Evolutionary conservation across 176 grass and related monocot genomes (phyloP).

Genomic region (Guadua angustifolia): DNA sequence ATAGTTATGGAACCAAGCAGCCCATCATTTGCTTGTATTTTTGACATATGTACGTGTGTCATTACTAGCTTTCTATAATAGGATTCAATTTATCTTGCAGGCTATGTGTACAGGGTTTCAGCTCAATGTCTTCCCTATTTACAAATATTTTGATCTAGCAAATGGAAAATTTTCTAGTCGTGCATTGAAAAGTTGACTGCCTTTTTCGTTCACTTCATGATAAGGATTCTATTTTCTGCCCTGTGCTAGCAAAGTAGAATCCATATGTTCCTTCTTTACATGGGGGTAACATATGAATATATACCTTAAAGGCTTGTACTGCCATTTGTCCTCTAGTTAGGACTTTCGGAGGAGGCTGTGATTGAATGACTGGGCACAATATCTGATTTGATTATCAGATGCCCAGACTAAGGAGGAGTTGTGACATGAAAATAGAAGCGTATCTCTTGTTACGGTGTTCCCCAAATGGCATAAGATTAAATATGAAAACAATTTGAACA

Average conservation of each 20-base stretch:
- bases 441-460: neutral
- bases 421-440: slow-evolving; percentile 1
- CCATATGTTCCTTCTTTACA: slow-evolving; percentile 22
- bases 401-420: neutral
- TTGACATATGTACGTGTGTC: neutral
- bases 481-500: slow-evolving; percentile 8
- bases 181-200: neutral
- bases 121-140: neutral
- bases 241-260: slow-evolving; percentile 24
- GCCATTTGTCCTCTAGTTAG: neutral
- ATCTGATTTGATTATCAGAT: slow-evolving; percentile 39
- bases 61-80: neutral
- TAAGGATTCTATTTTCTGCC: slow-evolving; percentile 38
- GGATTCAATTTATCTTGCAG: neutral
- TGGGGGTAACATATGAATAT: slow-evolving; percentile 37
- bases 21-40: neutral
- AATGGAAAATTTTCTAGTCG: neutral
- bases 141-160: neutral
- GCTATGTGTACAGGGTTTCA: neutral
- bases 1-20: neutral
- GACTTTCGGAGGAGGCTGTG: neutral
- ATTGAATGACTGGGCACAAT: neutral
- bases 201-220: neutral
- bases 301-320: slow-evolving; percentile 18
- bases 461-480: neutral